A percentile compares a stretch with the other conserved stretches of the same genome.
Evolutionary conservation across 1,284 basidiomycete species (phyloP).

Genomic region (Rhizoctonia solani): DNA sequence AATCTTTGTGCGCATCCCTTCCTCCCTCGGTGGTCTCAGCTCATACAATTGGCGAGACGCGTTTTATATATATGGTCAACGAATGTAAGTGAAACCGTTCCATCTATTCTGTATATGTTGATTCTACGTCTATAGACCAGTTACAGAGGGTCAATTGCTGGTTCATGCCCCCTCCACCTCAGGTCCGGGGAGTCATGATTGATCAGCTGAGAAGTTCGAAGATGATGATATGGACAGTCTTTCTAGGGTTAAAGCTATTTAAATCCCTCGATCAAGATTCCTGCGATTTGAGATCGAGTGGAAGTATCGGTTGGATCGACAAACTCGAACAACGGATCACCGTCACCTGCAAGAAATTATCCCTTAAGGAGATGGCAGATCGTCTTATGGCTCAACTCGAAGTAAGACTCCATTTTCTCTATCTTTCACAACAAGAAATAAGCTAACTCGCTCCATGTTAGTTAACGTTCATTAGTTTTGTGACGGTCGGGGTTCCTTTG

Average conservation of each 20-base stretch:
- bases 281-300: not conserved
- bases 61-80: too few relatives aligned
- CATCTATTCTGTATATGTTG: too few relatives aligned
- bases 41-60: too few relatives aligned
- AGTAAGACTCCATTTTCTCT: not conserved
- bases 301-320: constrained; percentile 17
- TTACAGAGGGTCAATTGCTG: not conserved
- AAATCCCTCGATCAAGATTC: not conserved
- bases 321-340: not conserved
- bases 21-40: too few relatives aligned
- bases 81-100: too few relatives aligned
- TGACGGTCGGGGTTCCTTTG: not conserved
- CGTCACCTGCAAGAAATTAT: not conserved
- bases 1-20: too few relatives aligned
- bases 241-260: constrained; percentile 13
- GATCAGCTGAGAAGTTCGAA: not conserved
- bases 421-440: not conserved
- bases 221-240: constrained; percentile 1
- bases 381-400: constrained; percentile 13
- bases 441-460: not conserved
- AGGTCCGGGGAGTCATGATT: not conserved
- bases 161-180: not conserved
- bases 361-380: not conserved
- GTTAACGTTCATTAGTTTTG: constrained; percentile 25
- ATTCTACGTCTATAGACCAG: too few relatives aligned